phyloP scores from a whole-genome alignment of 345 rosid genomes.

The Raphanus raphanistrum region DNA sequence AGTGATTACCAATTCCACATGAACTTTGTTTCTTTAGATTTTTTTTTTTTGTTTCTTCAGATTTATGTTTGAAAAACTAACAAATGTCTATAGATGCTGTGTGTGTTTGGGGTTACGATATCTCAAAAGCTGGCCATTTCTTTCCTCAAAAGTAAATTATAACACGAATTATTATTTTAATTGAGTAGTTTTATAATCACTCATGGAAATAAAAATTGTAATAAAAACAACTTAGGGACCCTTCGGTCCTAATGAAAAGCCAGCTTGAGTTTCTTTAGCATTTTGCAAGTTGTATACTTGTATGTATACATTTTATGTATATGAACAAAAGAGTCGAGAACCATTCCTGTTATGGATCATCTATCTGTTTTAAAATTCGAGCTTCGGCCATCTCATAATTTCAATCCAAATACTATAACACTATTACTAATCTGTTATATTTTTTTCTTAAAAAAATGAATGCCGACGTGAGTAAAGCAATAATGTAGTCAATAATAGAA shows the following conservation, averaged over 20 bases:
- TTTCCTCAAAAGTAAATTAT: slow-evolving; percentile 7
- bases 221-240: background rate
- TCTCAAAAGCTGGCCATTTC: slow-evolving; percentile 3
- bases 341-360: slow-evolving; percentile 13
- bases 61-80: background rate
- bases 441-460: background rate
- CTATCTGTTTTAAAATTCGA: slow-evolving; percentile 10
- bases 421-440: background rate
- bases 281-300: background rate
- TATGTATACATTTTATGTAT: background rate
- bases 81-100: background rate
- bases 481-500: slow-evolving; percentile 20
- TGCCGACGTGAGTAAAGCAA: slow-evolving; percentile 9
- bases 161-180: background rate
- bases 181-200: background rate
- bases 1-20: slow-evolving; percentile 1
- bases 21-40: background rate
- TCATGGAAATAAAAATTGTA: background rate
- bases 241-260: slow-evolving; percentile 26
- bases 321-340: slow-evolving; percentile 11
- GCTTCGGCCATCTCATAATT: slow-evolving; percentile 8
- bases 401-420: background rate
- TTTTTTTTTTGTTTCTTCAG: background rate
- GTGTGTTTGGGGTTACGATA: background rate
- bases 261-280: background rate